Percentiles rank a stretch among this genome's conserved stretches.
phyloP scores from a whole-genome alignment of 129 eudicot genomes.

The Escallonia herrerae region DNA sequence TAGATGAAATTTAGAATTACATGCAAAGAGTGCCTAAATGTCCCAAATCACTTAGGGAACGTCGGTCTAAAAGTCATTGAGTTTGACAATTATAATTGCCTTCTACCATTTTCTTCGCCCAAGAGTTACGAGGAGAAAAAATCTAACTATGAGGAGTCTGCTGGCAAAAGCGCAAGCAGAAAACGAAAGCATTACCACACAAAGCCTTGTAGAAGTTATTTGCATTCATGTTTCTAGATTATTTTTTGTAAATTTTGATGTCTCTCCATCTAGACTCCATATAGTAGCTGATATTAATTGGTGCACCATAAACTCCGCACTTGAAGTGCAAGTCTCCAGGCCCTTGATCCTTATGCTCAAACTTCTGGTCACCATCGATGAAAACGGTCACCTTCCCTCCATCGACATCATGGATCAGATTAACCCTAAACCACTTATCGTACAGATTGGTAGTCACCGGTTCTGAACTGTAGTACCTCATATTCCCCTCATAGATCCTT shows the following conservation, averaged over 20 bases:
- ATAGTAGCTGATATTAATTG: slow-evolving; percentile 6
- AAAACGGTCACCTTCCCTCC: slow-evolving; percentile 12
- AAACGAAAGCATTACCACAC: no score
- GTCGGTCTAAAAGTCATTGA: no score
- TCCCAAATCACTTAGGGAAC: no score
- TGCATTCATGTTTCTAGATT: not conserved
- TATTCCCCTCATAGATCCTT: slow-evolving; percentile 18
- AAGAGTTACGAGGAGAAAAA: no score
- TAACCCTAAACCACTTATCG: slow-evolving; percentile 15
- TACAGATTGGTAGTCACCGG: slow-evolving; percentile 10
- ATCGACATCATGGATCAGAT: slow-evolving; percentile 11
- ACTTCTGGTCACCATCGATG: not conserved
- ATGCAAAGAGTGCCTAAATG: no score
- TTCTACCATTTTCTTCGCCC: no score
- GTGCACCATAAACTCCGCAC: slow-evolving; percentile 16
- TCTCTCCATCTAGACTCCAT: slow-evolving; percentile 15
- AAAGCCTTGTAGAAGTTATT: no score
- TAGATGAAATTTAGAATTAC: no score
- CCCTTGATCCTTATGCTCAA: slow-evolving; percentile 5
- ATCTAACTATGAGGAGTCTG: no score
- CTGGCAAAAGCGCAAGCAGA: no score
- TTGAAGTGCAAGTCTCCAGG: slow-evolving; percentile 12
- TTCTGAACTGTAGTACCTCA: slow-evolving; percentile 16
- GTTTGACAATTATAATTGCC: no score
- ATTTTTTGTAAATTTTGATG: slow-evolving; percentile 15